Evolutionary conservation across 352 stramenopile species (phyloP), one percentile per base, ranked within the genome.

Genomic region (Globisporangium megalacanthum): DNA sequence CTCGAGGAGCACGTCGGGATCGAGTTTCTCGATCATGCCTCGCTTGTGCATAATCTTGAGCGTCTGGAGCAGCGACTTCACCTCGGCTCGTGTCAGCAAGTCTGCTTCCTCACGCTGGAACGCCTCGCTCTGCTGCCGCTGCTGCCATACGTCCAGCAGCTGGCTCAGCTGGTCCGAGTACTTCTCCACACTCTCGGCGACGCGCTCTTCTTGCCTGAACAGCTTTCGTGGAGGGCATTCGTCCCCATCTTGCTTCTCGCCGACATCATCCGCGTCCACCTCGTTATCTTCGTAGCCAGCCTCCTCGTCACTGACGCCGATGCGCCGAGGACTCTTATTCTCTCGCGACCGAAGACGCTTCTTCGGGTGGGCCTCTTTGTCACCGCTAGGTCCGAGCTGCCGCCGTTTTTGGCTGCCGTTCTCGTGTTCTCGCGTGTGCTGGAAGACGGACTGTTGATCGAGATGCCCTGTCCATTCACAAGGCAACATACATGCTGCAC

Each of bases 21-120:
- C 67, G 17, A 89, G 50, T 33, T 81, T 86, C 15, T 56, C 56
- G 41, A 94, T 82, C 49, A 89, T 66, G 4, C 65, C 57, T 19
- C 71, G 79, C 58, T 89, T 91, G 49, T 79, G 59, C 72, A 92
- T 81, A 19, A 82, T 56, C 65, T 89, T 86, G 14, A 93, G 56
- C 10, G 68, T 72, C 47, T 91, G 81, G 20, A 85, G 46, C 48
- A 95, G 60, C 11, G 73, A 65, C 56, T 89, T 88, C 33, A 88
- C 65, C 45, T 92, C 82, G 11, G 70, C 49, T 0, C 58, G 7
- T 15, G 66, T 60, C 33, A 89, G 80, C 19, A 92, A 52, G 54
- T 86, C 71, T 52, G 72, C 44, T 1, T 54, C 51, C 29, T 76
- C 61, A 14, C 35, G 44, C 33, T 77, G 66, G 42, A 76, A 70